Base-by-base conservation (phyloP, 1,284 basidiomycete species). In the Trametes pubescens region DNA sequence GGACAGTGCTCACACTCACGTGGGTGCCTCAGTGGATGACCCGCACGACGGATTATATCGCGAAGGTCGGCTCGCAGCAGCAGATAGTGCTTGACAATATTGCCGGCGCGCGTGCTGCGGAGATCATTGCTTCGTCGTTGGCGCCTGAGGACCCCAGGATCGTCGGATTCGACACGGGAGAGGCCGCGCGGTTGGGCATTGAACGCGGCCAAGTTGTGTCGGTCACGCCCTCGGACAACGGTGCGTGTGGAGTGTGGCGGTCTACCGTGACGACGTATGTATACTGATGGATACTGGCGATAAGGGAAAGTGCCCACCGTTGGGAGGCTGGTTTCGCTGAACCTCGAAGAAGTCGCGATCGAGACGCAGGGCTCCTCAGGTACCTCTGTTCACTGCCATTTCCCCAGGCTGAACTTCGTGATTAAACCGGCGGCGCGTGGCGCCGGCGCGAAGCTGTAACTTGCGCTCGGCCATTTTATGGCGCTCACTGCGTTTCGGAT, bases 311-410 rank as follows among this genome's bases (percentile, higher is more conserved):
- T 80, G 49, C 80, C 80, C 5, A 86, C 85, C 0, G 57, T 71
- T 5, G 87, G 86, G 8, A 83, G 78, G 57, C 78, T 89, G 18
- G 75, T 87, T 7, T 81, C 79, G 0, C 75, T 87, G 37, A 84
- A 76, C 69, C 74, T 71, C 32, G 81, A 85, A 65, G 84, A 87
- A 65, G 73, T 81, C 21, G 80, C 83, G 4, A 70, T 88, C 38
- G 81, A 86, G 70, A 79, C 82, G 0, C 64, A 75, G 51, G 82
- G 80, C 1, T 66, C 76, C 4, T 71, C 75, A 24, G 83, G 82
- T 0, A 66, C 74, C 4, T 8, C 47, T 10, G 69, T 86, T 38
- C 77, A 78, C 38, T 82, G 79, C 58, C 86, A 88, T 73, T 88
- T 88, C 73, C 86, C 86, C 2, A 66, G 75, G 32, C 64, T 78